A percentile compares a stretch with the other conserved stretches of the same genome.
Evolutionary conservation across 164 flowering plant species (phyloP).

Genomic region (Sedum album): DNA sequence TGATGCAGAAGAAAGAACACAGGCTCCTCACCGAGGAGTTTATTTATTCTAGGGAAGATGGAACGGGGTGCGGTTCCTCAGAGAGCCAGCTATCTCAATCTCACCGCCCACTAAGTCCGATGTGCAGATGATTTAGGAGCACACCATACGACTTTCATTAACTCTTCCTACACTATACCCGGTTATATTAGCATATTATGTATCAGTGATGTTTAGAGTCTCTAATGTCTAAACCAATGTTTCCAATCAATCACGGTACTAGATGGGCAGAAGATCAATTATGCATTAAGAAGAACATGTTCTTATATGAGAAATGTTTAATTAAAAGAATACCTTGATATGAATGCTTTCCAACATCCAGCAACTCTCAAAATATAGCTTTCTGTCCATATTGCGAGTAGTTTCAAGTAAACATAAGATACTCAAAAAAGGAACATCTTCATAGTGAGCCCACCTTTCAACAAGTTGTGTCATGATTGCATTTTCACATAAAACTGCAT

Average conservation of each 20-base stretch:
- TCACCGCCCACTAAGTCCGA: constrained; percentile 1
- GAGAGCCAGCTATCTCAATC: not conserved
- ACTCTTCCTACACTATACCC: not conserved
- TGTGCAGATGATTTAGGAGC: not conserved
- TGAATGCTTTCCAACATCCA: no score
- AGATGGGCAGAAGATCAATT: no score
- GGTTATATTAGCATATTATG: not conserved
- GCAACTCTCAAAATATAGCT: no score
- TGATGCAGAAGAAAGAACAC: constrained; percentile 49
- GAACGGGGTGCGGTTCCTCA: not conserved
- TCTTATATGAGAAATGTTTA: no score
- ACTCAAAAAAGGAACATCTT: no score
- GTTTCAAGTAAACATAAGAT: no score
- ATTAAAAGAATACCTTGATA: no score
- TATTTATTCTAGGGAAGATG: not conserved
- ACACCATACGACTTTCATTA: not conserved
- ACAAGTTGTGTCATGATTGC: no score
- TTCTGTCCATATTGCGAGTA: no score
- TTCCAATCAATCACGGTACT: not conserved
- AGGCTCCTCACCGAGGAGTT: constrained; percentile 21
- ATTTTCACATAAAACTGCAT: no score
- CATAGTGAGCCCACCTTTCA: no score
- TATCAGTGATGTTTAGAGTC: not conserved
- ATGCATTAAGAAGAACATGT: no score
- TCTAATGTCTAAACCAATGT: not conserved